These are phyloP conservation scores for Penicillium sp. DNA, from an alignment of 2,329 filamentous ascomycete species.

Conservation along the genomic window DNA sequence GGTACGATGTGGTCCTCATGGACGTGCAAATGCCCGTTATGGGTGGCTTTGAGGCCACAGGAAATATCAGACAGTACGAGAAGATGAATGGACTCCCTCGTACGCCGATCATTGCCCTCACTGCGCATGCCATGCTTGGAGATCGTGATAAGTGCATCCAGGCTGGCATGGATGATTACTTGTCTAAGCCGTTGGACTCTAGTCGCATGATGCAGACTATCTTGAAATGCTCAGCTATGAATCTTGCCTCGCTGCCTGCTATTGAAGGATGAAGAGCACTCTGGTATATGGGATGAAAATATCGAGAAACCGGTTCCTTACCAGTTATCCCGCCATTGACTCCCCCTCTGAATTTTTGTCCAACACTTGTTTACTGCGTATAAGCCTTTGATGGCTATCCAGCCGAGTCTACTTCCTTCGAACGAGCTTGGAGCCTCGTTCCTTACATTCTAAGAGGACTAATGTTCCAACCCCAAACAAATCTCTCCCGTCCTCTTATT, in stretches of 20 bases:
- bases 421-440: no score
- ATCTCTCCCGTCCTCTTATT: neutral
- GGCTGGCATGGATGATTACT: conserved; percentile 95
- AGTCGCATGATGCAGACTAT: conserved; percentile 69
- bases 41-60: conserved; percentile 92
- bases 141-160: conserved; percentile 93
- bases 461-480: no score
- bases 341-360: no score
- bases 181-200: conserved; percentile 88
- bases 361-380: no score
- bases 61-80: conserved; percentile 88
- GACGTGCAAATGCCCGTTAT: conserved; percentile 97
- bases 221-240: conserved; percentile 20
- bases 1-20: conserved; percentile 93
- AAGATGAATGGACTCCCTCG: conserved; percentile 69
- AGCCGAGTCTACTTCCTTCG: neutral
- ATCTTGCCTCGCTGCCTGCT: conserved; percentile 11
- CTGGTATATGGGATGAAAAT: neutral
- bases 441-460: neutral
- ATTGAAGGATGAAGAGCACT: neutral
- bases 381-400: neutral
- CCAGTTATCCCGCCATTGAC: no score
- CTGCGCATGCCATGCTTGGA: conserved; percentile 92
- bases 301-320: neutral
- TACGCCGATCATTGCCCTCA: conserved; percentile 88